phyloP scores from a whole-genome alignment of 306 rosid species.

The Medicago arabica region DNA sequence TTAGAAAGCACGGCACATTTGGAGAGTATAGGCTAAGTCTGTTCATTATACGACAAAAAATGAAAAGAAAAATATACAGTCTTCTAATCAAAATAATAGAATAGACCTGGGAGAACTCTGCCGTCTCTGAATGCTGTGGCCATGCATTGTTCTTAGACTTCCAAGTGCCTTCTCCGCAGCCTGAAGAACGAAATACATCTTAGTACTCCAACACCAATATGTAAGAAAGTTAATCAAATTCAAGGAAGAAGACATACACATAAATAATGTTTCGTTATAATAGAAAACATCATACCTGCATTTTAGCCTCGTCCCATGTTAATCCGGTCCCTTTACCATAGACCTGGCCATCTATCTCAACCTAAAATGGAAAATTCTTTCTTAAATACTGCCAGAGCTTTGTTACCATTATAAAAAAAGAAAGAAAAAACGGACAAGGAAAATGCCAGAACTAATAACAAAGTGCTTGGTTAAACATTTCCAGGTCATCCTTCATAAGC shows the following conservation, averaged over 20 bases:
- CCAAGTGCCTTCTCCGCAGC: slow-evolving; percentile 94
- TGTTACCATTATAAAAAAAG: neutral
- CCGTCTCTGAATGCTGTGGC: slow-evolving; percentile 61
- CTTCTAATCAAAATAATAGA: slow-evolving; percentile 42
- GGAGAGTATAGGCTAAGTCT: slow-evolving; percentile 6
- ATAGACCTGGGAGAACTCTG: slow-evolving; percentile 86
- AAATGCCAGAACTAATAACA: slow-evolving; percentile 2
- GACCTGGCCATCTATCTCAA: slow-evolving; percentile 84
- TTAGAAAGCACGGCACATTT: neutral
- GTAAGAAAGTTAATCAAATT: slow-evolving; percentile 37
- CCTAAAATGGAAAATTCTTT: slow-evolving; percentile 52
- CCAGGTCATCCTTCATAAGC: slow-evolving; percentile 2
- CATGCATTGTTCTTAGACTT: slow-evolving; percentile 67
- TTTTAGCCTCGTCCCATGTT: slow-evolving; percentile 90
- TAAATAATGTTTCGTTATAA: slow-evolving; percentile 8
- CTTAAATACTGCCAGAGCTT: slow-evolving; percentile 14
- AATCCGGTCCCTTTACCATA: slow-evolving; percentile 81
- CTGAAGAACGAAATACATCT: slow-evolving; percentile 48
- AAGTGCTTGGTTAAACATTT: slow-evolving; percentile 1
- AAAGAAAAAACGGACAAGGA: neutral
- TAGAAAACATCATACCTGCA: slow-evolving; percentile 61
- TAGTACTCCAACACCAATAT: slow-evolving; percentile 36
- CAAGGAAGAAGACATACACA: slow-evolving; percentile 20
- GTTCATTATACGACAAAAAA: slow-evolving; percentile 22
- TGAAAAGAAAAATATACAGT: neutral